Conservation (phyloP, 371 early-diverging fungal species). For the Enterocytospora artemiae region DNA sequence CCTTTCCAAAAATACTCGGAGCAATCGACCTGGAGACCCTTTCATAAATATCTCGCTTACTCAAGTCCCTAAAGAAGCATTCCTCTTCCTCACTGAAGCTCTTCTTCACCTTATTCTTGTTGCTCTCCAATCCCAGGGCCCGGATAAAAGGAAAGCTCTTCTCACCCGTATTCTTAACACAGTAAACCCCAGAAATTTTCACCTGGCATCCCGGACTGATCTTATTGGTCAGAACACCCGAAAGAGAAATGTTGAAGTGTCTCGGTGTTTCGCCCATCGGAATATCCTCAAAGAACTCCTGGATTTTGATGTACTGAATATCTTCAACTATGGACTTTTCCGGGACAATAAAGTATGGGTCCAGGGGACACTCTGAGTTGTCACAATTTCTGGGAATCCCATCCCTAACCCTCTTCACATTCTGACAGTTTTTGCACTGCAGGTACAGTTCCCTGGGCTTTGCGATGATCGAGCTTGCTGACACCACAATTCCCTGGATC, state of each 20-base stretch:
- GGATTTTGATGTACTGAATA: conserved; percentile 87
- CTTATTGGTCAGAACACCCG: conserved; percentile 72
- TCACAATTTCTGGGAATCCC: conserved; percentile 40
- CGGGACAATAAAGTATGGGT: conserved; percentile 82
- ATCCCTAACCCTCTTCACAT: conserved; percentile 63
- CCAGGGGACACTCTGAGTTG: conserved; percentile 60
- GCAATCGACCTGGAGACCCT: conserved; percentile 57
- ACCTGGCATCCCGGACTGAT: conserved; percentile 85
- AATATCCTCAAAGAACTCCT: conserved; percentile 90
- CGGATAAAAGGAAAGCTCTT: conserved; percentile 25
- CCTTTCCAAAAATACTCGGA: conserved; percentile 47
- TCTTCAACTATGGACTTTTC: conserved; percentile 91
- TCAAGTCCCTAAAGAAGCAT: conserved; percentile 67
- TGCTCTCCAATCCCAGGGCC: conserved; percentile 40
- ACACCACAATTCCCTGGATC: conserved; percentile 87
- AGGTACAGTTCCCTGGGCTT: conserved; percentile 53
- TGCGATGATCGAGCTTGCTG: conserved; percentile 65
- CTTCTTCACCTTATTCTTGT: conserved; percentile 54
- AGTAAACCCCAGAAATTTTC: conserved; percentile 83
- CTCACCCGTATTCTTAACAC: conserved; percentile 62
- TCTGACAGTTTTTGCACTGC: conserved; percentile 55
- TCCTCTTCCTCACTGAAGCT: conserved; percentile 77
- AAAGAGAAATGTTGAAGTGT: conserved; percentile 75
- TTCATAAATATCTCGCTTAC: conserved; percentile 70
- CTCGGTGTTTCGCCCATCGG: conserved; percentile 95